phyloP scores from a whole-genome alignment of 2,329 filamentous ascomycete genomes.

The Parafenestella ontariensis region DNA sequence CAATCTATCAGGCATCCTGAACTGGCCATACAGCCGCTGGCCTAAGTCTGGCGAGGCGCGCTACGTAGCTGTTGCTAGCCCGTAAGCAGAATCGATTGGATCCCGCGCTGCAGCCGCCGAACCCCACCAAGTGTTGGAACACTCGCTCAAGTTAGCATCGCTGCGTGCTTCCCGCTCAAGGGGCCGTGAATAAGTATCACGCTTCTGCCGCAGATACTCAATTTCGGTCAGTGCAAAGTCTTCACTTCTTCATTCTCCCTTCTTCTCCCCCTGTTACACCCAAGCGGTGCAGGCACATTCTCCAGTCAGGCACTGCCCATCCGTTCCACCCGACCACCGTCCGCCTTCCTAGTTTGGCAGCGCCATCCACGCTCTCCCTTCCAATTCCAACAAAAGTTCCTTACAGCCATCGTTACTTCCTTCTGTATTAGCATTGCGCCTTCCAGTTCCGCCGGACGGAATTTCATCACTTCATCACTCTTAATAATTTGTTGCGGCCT shows the following conservation, averaged over 20 bases:
- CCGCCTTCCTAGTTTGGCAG: slow-evolving; percentile 36
- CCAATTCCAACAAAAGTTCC: slow-evolving; percentile 17
- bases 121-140: slow-evolving; percentile 33
- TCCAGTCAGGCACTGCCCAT: slow-evolving; percentile 37
- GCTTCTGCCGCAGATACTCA: slow-evolving; percentile 33
- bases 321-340: slow-evolving; percentile 26
- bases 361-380: slow-evolving; percentile 34
- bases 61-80: slow-evolving; percentile 31
- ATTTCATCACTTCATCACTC: slow-evolving; percentile 22
- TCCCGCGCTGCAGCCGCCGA: slow-evolving; percentile 31
- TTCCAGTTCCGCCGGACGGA: slow-evolving; percentile 31
- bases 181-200: slow-evolving; percentile 40
- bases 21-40: slow-evolving; percentile 45
- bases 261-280: slow-evolving; percentile 33
- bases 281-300: slow-evolving; percentile 38
- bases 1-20: slow-evolving; percentile 34
- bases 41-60: slow-evolving; percentile 37
- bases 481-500: slow-evolving; percentile 37
- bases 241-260: slow-evolving; percentile 35
- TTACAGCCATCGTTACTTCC: slow-evolving; percentile 18
- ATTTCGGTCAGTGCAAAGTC: slow-evolving; percentile 41
- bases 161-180: slow-evolving; percentile 22
- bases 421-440: slow-evolving; percentile 32
- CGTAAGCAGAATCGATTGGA: slow-evolving; percentile 36
- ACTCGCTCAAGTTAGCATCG: slow-evolving; percentile 24